phyloP scores from a whole-genome alignment of 768 basidiomycete species.

The Mycena sanguinolenta region DNA sequence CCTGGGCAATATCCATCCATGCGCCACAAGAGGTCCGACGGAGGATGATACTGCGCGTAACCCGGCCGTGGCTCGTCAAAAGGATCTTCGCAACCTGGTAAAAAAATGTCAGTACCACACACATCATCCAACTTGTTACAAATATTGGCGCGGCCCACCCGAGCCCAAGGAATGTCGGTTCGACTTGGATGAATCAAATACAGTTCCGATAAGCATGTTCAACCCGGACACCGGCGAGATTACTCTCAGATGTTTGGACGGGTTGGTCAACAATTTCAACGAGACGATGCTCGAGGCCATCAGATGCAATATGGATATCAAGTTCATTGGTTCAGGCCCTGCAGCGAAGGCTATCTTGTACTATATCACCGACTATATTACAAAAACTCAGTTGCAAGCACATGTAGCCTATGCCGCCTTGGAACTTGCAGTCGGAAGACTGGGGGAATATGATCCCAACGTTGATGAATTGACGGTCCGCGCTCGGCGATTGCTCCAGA shows the following conservation, averaged over 20 bases:
- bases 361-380: constrained; percentile 1
- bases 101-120: not conserved
- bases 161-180: not conserved
- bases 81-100: not conserved
- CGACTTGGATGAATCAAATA: not conserved
- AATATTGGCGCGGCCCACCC: not conserved
- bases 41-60: not conserved
- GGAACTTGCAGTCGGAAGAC: not conserved
- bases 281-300: not conserved
- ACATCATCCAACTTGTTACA: not conserved
- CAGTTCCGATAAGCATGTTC: not conserved
- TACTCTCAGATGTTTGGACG: not conserved
- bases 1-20: not conserved
- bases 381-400: not conserved
- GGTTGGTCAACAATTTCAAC: not conserved
- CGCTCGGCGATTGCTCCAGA: not conserved
- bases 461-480: not conserved
- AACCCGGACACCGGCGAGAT: not conserved
- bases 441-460: not conserved
- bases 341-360: not conserved
- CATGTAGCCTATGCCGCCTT: not conserved
- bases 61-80: not conserved
- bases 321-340: not conserved
- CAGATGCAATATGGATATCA: not conserved
- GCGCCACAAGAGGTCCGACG: not conserved